These are phyloP conservation scores for Nakaseomyces uthaithaninus DNA, from an alignment of 1,139 yeast species.

Conservation along the genomic window DNA sequence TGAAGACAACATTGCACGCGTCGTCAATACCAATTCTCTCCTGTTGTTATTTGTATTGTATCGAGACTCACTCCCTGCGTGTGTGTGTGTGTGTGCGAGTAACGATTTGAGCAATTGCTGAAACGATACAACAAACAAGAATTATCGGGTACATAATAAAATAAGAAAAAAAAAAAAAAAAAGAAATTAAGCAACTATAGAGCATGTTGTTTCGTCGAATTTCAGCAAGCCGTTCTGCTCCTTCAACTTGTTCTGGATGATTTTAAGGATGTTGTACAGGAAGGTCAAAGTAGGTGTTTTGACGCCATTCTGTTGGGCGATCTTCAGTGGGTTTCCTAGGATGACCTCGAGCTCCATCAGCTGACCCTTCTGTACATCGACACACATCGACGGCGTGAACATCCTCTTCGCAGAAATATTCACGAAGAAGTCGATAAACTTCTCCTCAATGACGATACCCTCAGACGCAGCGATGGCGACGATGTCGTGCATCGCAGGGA, in stretches of 20 bases:
- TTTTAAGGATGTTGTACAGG: constrained; percentile 32
- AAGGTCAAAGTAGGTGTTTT: constrained; percentile 32
- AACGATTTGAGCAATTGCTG: no score
- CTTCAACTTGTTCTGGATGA: constrained; percentile 33
- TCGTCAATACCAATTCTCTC: no score
- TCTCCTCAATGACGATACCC: constrained; percentile 35
- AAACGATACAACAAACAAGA: no score
- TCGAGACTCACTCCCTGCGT: no score
- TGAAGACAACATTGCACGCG: no score
- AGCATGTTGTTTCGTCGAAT: constrained; percentile 21
- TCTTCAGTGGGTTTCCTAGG: constrained; percentile 47
- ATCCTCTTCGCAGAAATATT: constrained; percentile 39
- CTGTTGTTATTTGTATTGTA: no score
- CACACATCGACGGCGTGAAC: constrained; percentile 55
- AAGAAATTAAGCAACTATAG: background rate
- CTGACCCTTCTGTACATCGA: constrained; percentile 45
- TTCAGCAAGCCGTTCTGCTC: constrained; percentile 29
- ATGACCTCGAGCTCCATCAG: constrained; percentile 51
- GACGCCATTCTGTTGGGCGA: constrained; percentile 38
- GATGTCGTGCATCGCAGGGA: constrained; percentile 48
- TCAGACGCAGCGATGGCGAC: constrained; percentile 45
- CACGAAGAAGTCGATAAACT: constrained; percentile 35
- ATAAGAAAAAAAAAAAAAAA: no score
- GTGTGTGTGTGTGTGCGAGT: no score
- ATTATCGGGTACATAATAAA: no score